Base-by-base conservation (phyloP, 2,329 filamentous ascomycete species). In the Xylaria sp. region DNA sequence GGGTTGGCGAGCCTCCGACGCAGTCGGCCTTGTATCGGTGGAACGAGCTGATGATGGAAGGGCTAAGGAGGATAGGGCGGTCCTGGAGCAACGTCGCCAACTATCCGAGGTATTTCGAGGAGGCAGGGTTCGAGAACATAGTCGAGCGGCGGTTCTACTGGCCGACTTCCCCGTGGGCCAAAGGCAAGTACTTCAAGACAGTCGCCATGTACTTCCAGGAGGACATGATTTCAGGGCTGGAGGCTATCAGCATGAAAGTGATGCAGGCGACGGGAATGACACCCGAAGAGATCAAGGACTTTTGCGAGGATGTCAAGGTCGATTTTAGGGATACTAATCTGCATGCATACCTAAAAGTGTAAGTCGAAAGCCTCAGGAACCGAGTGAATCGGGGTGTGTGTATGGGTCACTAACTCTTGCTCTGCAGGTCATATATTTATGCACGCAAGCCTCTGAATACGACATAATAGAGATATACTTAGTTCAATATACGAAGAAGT, bases 151-250 rank as follows among this genome's bases (percentile, higher is more conserved):
- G 73, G 12, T 75, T 72, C 47, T 77, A 78, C 61, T 77, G 77
- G 70, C 78, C 79, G 0, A 76, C 77, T 14, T 79, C 77, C n/a
- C 75, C 76, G 8, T 81, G 79, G 79, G 77, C 79, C 4, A 76
- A 77, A 34, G 78, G 79, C 7, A 68, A 65, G 32, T 77, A 79
- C 69, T 74, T 77, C 65, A 80, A 80, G 72, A 75, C 76, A 6
- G 68, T 80, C 19, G 79, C 79, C 11, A 70, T 72, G 36, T 77
- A 75, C 50, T 76, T 75, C 61, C 73, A 74, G 63, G 75, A 77
- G 67, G 77, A 78, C 53, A 71, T 79, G 71, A 67, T 75, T 14
- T 69, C 69, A 2, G 78, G 77, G 1, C 58, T 79, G 11, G 77
- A 80, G 45, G 77, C 66, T 3, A 76, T 80, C 68, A 79, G 75